Percentiles rank a stretch among this genome's conserved stretches.
phyloP scores from a whole-genome alignment of 345 rosid genomes.

The Pugionium cornutum region DNA sequence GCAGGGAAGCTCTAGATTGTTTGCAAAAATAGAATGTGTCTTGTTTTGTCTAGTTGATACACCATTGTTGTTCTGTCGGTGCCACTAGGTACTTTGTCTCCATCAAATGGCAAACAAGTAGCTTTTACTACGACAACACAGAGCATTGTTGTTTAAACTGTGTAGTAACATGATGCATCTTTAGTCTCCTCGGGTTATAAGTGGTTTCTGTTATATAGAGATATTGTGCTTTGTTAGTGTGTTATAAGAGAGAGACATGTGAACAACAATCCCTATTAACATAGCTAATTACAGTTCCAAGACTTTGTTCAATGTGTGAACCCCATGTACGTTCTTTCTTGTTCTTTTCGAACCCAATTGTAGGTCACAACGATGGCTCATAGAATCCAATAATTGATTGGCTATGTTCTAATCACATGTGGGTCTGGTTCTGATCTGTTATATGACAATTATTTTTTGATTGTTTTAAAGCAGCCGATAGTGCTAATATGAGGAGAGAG shows the following conservation, averaged over 20 bases:
- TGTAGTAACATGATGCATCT: slow-evolving; percentile 2
- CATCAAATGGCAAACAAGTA: neutral
- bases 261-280: slow-evolving; percentile 30
- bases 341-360: slow-evolving; percentile 33
- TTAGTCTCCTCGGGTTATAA: neutral
- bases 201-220: neutral
- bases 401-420: slow-evolving; percentile 39
- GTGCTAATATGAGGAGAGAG: slow-evolving; percentile 21
- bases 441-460: neutral
- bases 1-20: slow-evolving; percentile 27
- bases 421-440: slow-evolving; percentile 23
- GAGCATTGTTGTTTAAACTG: neutral
- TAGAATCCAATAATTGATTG: slow-evolving; percentile 29
- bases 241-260: slow-evolving; percentile 22
- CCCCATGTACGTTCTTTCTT: slow-evolving; percentile 25
- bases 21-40: neutral
- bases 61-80: slow-evolving; percentile 29
- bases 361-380: slow-evolving; percentile 27
- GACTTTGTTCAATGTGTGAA: slow-evolving; percentile 23
- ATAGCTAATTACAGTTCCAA: slow-evolving; percentile 36
- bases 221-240: neutral
- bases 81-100: neutral
- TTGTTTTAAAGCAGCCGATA: slow-evolving; percentile 24
- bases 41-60: slow-evolving; percentile 18
- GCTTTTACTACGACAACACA: slow-evolving; percentile 21